Evolutionary conservation across 2,329 filamentous ascomycete genomes (phyloP).

Genomic region (Lecanicillium sp.): DNA sequence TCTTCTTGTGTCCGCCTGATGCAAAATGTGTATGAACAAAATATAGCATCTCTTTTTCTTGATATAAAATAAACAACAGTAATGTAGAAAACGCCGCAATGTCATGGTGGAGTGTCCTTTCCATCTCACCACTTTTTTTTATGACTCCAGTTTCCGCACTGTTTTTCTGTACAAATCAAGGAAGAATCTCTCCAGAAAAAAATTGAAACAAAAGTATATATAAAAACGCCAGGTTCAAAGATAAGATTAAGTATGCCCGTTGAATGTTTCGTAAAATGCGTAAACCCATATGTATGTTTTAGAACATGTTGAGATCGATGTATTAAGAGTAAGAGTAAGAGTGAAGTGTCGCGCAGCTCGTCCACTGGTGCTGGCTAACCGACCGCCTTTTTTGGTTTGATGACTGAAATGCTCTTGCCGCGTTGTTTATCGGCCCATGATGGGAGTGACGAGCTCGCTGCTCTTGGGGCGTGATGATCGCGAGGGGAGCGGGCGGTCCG

Average conservation of each 20-base stretch:
- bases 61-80: neutral
- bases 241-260: constrained; percentile 3
- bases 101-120: constrained; percentile 1
- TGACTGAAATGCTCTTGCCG: neutral
- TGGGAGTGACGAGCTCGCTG: constrained; percentile 58
- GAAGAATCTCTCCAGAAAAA: neutral
- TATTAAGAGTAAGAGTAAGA: neutral
- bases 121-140: constrained; percentile 10
- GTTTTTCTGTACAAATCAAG: neutral
- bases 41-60: neutral
- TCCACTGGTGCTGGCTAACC: neutral
- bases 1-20: neutral
- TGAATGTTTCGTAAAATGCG: constrained; percentile 12
- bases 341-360: neutral
- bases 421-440: constrained; percentile 40
- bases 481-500: constrained; percentile 52
- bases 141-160: constrained; percentile 5
- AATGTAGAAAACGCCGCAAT: constrained; percentile 6
- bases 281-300: neutral
- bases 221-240: neutral
- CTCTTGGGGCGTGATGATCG: constrained; percentile 55
- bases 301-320: neutral
- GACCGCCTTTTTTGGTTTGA: constrained; percentile 6
- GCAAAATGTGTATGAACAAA: neutral
- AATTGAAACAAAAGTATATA: neutral